Base-by-base conservation (phyloP, 2,329 filamentous ascomycete species). In the Penicillium sp. region DNA sequence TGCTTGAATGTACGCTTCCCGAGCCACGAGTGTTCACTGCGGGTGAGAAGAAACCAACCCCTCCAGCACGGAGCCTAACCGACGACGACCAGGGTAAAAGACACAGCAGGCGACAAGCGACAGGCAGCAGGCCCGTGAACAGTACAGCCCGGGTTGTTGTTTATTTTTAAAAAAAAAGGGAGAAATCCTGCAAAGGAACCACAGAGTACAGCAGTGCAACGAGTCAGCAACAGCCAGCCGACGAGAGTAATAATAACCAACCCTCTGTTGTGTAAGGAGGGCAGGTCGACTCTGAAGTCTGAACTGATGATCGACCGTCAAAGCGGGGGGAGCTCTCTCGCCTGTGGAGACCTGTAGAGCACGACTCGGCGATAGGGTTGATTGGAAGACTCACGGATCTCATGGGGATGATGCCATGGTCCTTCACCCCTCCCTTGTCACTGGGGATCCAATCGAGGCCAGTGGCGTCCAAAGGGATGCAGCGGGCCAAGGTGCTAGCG, bases 241-340 rank as follows among this genome's bases (percentile, higher is more conserved):
- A 31, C 43, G 16, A 19, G 31, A 14, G 11, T 33, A 19, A 49
- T 35, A 49, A 49, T 35, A 35, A 44, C 2, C 11, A 18, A 33
- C 27, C 27, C 46, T 49, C 46, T n/a, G 5, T 31, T 11, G 47
- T 44, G 40, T 19, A 39, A 40, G 59, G 54, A 58, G 49, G 31
- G 31, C 31, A 31, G 31, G 31, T 31, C 31, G 9, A 31, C 7
- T 31, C 14, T n/a, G 35, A 37, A 31, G 2, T 31, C 14, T n/a
- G 35, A 37, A 24, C 24, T 22, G 36, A 51, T 64, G 64, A 64
- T 66, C 63, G 64, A 64, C 64, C 35, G 54, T 62, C 56, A 59
- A 60, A 66, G 64, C 64, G 64, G 64, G 64, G 64, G 64, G 64
- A 50, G 55, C 35, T 51, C 35, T 53, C 46, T 31, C 9, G 44